phyloP scores from a whole-genome alignment of 2,329 filamentous ascomycete species.

The Botrytis deweyae region DNA sequence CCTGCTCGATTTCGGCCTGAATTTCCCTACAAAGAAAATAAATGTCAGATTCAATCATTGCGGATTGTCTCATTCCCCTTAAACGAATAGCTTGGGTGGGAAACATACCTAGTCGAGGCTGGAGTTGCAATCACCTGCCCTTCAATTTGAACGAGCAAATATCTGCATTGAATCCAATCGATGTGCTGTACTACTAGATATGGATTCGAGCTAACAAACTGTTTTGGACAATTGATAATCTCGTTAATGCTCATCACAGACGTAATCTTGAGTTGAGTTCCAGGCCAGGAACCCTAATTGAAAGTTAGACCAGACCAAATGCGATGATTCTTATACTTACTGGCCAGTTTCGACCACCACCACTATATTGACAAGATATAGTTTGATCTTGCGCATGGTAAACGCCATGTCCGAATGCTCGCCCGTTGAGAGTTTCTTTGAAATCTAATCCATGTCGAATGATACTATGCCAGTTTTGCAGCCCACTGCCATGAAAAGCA shows the following conservation, averaged over 20 bases:
- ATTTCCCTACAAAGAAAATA: background rate
- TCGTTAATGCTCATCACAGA: conserved; percentile 75
- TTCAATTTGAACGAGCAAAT: conserved; percentile 63
- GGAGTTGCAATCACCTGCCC: background rate
- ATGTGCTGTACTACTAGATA: conserved; percentile 71
- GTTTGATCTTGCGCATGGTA: conserved; percentile 68
- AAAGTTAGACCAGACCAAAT: conserved; percentile 18
- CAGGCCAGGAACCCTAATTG: conserved; percentile 55
- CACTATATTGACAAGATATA: conserved; percentile 47
- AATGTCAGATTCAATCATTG: background rate
- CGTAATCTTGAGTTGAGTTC: conserved; percentile 60
- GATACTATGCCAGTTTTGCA: conserved; percentile 87
- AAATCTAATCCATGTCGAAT: conserved; percentile 80
- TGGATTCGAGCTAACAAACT: conserved; percentile 57
- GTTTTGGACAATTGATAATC: conserved; percentile 69
- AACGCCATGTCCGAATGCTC: conserved; percentile 74
- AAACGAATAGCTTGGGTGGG: background rate
- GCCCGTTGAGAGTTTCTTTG: conserved; percentile 59
- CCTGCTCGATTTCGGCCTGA: conserved; percentile 27
- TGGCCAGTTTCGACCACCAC: background rate
- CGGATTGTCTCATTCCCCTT: background rate
- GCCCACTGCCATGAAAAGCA: conserved; percentile 78
- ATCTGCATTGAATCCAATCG: conserved; percentile 89
- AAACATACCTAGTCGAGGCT: background rate
- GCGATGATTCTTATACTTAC: conserved; percentile 25